phyloP scores from a whole-genome alignment of 176 grass and related monocot species.

The Ensete glaucum region DNA sequence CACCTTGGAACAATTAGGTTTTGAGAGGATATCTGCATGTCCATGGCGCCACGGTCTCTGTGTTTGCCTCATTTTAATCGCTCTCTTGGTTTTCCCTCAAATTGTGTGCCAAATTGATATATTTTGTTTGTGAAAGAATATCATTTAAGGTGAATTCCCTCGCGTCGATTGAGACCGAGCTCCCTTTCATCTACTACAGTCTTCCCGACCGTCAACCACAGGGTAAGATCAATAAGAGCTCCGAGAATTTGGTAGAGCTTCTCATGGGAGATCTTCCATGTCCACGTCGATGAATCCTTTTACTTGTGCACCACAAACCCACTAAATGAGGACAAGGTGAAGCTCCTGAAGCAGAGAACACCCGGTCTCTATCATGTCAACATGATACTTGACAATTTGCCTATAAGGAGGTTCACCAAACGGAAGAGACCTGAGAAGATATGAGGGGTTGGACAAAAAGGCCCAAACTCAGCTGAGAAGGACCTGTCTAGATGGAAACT shows the following conservation, averaged over 20 bases:
- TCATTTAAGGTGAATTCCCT: not conserved
- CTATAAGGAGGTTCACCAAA: not conserved
- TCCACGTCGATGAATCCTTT: not conserved
- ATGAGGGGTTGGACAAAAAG: not conserved
- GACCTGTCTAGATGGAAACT: not conserved
- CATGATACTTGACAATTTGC: conserved; percentile 1
- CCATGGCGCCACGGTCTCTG: too few species aligned
- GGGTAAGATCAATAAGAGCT: not conserved
- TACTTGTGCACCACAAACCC: not conserved
- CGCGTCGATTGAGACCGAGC: conserved; percentile 1
- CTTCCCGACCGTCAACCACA: not conserved
- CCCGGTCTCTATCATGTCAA: not conserved
- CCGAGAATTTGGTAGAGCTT: not conserved
- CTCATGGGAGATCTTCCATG: not conserved
- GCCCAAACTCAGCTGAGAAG: conserved; percentile 1
- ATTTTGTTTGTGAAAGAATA: not conserved
- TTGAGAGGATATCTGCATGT: too few species aligned
- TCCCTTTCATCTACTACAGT: not conserved
- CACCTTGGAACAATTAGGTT: too few species aligned
- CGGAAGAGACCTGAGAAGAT: not conserved
- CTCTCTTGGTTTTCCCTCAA: too few species aligned
- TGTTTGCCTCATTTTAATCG: too few species aligned
- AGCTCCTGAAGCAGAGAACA: not conserved
- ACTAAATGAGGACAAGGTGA: not conserved
- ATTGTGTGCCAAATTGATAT: too few species aligned